Percentiles rank a stretch among this genome's conserved stretches.
phyloP scores from a whole-genome alignment of 345 rosid species.

The Cardamine resedifolia region DNA sequence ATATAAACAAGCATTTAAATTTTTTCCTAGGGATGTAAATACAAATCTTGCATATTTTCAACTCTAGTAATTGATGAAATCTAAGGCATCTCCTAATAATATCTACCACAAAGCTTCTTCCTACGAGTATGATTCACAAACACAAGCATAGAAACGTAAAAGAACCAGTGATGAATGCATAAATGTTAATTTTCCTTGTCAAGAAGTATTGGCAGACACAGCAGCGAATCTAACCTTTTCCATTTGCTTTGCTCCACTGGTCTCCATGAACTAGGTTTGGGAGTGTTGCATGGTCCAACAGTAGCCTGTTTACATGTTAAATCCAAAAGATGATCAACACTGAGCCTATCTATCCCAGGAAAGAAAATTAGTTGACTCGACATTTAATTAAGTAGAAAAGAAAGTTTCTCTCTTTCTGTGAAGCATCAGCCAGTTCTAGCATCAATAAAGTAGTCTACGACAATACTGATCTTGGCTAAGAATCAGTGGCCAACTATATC shows the following conservation, averaged over 20 bases:
- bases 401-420: not conserved
- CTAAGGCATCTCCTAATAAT: not conserved
- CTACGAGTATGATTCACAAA: constrained; percentile 11
- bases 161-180: not conserved
- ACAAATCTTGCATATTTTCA: constrained; percentile 5
- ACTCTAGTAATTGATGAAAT: not conserved
- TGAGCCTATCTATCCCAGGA: constrained; percentile 25
- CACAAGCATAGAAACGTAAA: constrained; percentile 18
- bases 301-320: constrained; percentile 70
- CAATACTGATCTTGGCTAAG: not conserved
- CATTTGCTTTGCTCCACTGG: constrained; percentile 95
- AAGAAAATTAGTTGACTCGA: not conserved
- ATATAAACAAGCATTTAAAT: constrained; percentile 3
- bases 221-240: constrained; percentile 68
- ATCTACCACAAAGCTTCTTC: constrained; percentile 5
- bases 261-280: constrained; percentile 94
- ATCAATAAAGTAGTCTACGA: not conserved
- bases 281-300: constrained; percentile 78
- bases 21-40: constrained; percentile 6
- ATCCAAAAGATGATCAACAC: constrained; percentile 20
- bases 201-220: constrained; percentile 17
- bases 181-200: not conserved
- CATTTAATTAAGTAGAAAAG: not conserved
- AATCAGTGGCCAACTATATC: not conserved
- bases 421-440: not conserved